phyloP scores from a whole-genome alignment of 805 yeast genomes.

The Zygoascus biomembranicola region DNA sequence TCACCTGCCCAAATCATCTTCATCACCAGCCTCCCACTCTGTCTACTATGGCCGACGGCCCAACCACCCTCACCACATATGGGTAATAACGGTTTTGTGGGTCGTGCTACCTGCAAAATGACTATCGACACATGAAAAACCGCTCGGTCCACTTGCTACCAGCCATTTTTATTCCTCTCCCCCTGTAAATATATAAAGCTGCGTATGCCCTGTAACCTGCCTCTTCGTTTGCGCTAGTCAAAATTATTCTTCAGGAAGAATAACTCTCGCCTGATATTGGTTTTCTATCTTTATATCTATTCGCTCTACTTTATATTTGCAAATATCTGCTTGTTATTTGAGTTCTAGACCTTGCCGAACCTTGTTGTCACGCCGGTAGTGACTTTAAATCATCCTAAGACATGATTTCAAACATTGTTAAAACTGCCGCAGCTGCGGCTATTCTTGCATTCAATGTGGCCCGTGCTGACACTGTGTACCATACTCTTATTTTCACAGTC shows the following conservation, averaged over 20 bases:
- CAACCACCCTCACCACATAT: background rate
- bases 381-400: background rate
- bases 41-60: background rate
- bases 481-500: constrained; percentile 7
- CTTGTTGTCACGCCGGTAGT: no score
- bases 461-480: constrained; percentile 1
- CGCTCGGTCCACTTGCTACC: background rate
- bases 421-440: background rate
- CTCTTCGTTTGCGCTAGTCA: no score
- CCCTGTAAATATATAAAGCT: background rate
- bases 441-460: background rate
- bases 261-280: no score
- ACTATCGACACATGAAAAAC: background rate
- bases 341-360: no score
- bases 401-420: background rate
- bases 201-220: no score
- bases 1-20: no score
- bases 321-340: no score
- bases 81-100: background rate
- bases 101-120: background rate
- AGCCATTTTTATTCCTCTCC: background rate
- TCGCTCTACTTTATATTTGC: no score
- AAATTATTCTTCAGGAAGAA: no score
- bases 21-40: no score
- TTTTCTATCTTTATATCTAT: no score